phyloP scores from a whole-genome alignment of 345 rosid genomes.

The Arabidopsis suecica region DNA sequence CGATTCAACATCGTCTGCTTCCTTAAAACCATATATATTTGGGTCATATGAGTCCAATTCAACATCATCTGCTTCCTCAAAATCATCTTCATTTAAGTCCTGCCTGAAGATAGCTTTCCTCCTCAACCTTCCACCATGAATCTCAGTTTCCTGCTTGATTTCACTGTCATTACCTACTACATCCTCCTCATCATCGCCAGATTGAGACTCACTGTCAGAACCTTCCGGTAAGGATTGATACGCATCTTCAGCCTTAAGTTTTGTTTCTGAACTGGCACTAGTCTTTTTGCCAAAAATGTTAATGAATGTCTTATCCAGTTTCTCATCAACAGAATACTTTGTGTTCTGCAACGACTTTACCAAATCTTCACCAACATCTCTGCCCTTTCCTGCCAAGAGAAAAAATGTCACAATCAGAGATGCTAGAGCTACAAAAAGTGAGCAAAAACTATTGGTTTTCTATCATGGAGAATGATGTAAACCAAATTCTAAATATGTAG shows the following conservation, averaged over 20 bases:
- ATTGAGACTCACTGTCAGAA: conserved; percentile 45
- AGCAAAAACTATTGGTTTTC: conserved; percentile 1
- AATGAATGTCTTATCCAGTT: conserved; percentile 78
- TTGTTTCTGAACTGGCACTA: conserved; percentile 45
- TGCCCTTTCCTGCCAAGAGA: conserved; percentile 62
- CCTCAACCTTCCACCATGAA: conserved; percentile 74
- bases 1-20: conserved; percentile 21
- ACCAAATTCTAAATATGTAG: neutral
- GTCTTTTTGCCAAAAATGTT: conserved; percentile 62
- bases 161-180: conserved; percentile 43
- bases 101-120: conserved; percentile 78
- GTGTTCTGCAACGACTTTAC: conserved; percentile 86
- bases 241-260: conserved; percentile 45
- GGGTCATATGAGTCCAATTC: conserved; percentile 34
- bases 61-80: conserved; percentile 13
- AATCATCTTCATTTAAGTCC: conserved; percentile 49
- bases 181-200: conserved; percentile 46
- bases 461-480: conserved; percentile 27
- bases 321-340: conserved; percentile 85
- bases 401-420: conserved; percentile 26
- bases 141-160: conserved; percentile 59
- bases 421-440: conserved; percentile 9
- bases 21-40: conserved; percentile 3
- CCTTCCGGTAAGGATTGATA: conserved; percentile 37
- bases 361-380: conserved; percentile 81